Base-by-base conservation (phyloP, 2,329 filamentous ascomycete genomes). In the Fusarium phyllophilum region DNA sequence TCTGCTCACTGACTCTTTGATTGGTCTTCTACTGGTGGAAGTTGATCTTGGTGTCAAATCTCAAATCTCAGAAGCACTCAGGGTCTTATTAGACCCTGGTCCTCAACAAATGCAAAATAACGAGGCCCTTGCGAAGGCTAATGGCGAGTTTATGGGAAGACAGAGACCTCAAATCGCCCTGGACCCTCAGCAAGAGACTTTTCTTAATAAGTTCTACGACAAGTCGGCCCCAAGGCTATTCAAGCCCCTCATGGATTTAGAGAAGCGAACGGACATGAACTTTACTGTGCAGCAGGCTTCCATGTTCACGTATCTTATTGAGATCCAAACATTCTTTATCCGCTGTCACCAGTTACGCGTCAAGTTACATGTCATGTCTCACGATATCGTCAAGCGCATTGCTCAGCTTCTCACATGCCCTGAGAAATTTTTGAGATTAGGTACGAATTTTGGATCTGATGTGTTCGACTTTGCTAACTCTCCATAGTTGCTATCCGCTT, bases 21-120 rank as follows among this genome's bases (percentile, higher is more conserved):
- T 98, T 66, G 96, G 98, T 77, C 87, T 99, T 46, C 88, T 99
- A 4, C 88, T 98, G 52, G 91, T 96, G 5, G 96, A 99, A 83
- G 92, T 94, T 24, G 96, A 99, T 79, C 86, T 98, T 22, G 96
- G 96, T 1, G 95, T 98, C 72, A 98, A 97, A 83, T 95, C 94
- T 34, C 96, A 98, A 81, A 92, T 98, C 78, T 95, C 95, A 7
- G 96, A 99, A 84, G 94, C 96, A 13, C 92, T 99, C 80, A 98
- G 97, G 83, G 93, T 98, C 29, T 86, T 99, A 17, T 88, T 99
- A 41, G 96, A 98, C 87, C 94, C 80, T 83, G 91, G 82, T 13
- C 72, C 72, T 82, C 81, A 82, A 10, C 83, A 84, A 7, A 74
- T 78, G 10, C 85, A 85, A 54, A 81, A 75, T 14, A 90, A 62